A percentile compares a stretch with the other conserved stretches of the same genome.
phyloP scores from a whole-genome alignment of 2,329 filamentous ascomycete species.

The Pseudocercospora fijiensis region DNA sequence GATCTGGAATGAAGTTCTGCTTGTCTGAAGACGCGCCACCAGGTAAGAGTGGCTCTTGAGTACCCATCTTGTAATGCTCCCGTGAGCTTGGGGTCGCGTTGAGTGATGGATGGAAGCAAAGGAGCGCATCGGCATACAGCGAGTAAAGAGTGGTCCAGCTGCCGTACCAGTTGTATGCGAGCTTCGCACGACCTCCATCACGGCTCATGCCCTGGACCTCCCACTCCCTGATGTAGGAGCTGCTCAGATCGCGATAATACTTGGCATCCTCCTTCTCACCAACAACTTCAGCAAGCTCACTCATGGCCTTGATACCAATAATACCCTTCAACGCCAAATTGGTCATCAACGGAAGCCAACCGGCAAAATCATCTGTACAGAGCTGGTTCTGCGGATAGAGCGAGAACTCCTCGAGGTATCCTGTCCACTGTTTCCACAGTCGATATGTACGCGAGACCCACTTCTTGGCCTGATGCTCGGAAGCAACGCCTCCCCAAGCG shows the following conservation, averaged over 20 bases:
- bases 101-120: conserved; percentile 68
- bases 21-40: background rate
- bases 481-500: conserved; percentile 57
- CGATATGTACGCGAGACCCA: conserved; percentile 70
- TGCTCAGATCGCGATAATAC: conserved; percentile 60
- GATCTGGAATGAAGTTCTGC: conserved; percentile 63
- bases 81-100: conserved; percentile 18
- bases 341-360: conserved; percentile 73
- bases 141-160: conserved; percentile 86
- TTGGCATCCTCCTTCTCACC: conserved; percentile 58
- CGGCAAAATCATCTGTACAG: conserved; percentile 82
- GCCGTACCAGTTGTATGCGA: conserved; percentile 76
- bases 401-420: conserved; percentile 72
- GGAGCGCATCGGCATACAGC: conserved; percentile 73
- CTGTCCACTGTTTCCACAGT: conserved; percentile 75
- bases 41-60: conserved; percentile 24
- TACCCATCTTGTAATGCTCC: conserved; percentile 12
- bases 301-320: conserved; percentile 77
- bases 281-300: conserved; percentile 63
- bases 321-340: conserved; percentile 83
- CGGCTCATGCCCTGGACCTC: conserved; percentile 67
- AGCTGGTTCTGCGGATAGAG: conserved; percentile 74
- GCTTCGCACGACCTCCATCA: conserved; percentile 69
- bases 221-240: conserved; percentile 72
- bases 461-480: conserved; percentile 57